Percentiles rank a stretch among this genome's conserved stretches.
phyloP scores from a whole-genome alignment of 2,329 filamentous ascomycete species.

The Diaporthe velutina region DNA sequence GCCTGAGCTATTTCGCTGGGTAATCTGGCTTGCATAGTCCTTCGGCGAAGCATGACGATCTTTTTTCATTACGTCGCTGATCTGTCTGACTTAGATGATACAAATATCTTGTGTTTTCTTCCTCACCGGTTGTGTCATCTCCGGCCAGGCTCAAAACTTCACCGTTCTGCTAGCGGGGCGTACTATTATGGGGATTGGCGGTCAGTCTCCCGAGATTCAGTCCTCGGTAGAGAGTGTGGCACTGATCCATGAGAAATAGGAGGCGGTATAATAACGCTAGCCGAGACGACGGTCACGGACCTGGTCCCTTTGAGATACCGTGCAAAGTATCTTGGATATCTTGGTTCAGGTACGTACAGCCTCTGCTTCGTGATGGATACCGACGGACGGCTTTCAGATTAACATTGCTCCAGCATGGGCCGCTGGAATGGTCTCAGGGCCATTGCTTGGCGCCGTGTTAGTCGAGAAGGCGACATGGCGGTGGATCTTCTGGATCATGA shows the following conservation, averaged over 20 bases:
- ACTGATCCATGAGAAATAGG: constrained; percentile 7
- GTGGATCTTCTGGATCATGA: constrained; percentile 22
- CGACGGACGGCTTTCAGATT: rapidly evolving
- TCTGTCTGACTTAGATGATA: not conserved
- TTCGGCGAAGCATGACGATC: too few relatives aligned
- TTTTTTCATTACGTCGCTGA: not conserved
- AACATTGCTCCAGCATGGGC: constrained; percentile 1
- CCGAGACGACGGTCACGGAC: constrained; percentile 16
- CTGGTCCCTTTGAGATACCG: constrained; percentile 15
- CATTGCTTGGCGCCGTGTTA: constrained; percentile 5
- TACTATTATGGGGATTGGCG: constrained; percentile 21
- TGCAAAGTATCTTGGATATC: constrained; percentile 21
- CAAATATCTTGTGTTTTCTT: constrained; percentile 14
- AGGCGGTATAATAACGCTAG: constrained; percentile 17
- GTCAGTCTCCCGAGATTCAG: not conserved
- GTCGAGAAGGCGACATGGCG: constrained; percentile 15
- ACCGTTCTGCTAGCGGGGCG: not conserved
- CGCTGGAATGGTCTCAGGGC: constrained; percentile 23
- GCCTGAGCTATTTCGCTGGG: not conserved
- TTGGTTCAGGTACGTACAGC: not conserved
- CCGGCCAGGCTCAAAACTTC: constrained; percentile 13
- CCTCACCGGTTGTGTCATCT: not conserved
- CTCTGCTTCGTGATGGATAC: not conserved
- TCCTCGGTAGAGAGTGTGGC: not conserved
- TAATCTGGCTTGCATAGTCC: not conserved